phyloP scores from a whole-genome alignment of 768 basidiomycete genomes.

The Leccinum imitatum region DNA sequence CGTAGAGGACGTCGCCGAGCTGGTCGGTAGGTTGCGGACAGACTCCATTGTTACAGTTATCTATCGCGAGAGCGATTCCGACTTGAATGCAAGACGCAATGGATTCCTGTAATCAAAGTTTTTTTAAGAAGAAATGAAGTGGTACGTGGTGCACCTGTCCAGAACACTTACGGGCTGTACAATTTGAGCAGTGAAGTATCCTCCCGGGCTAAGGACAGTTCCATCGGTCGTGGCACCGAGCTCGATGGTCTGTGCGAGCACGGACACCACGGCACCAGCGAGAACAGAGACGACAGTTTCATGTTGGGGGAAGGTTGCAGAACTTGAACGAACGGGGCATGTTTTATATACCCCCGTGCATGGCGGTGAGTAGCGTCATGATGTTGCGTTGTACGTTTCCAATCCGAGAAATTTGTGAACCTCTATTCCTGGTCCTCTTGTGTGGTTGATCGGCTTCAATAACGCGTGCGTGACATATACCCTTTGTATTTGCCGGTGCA shows the following conservation, averaged over 20 bases:
- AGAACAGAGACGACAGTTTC: constrained; percentile 17
- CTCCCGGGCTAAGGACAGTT: constrained; percentile 14
- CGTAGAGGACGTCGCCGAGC: constrained; percentile 30
- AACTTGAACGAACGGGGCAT: not conserved
- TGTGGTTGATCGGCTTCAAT: too few relatives aligned
- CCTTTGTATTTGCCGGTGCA: not conserved
- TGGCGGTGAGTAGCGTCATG: not conserved
- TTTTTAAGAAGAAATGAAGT: not conserved
- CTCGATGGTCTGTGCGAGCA: constrained; percentile 30
- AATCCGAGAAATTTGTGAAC: not conserved
- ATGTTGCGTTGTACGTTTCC: too few relatives aligned
- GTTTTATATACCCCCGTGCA: not conserved
- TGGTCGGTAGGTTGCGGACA: constrained; percentile 23
- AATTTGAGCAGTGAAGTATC: constrained; percentile 21
- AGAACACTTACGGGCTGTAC: constrained; percentile 21
- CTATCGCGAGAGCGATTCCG: constrained; percentile 31
- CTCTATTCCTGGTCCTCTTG: too few relatives aligned
- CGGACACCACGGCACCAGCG: constrained; percentile 5
- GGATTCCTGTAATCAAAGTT: constrained; percentile 14
- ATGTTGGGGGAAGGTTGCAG: constrained; percentile 4
- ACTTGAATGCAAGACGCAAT: constrained; percentile 23
- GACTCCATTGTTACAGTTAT: constrained; percentile 18
- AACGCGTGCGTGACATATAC: too few relatives aligned
- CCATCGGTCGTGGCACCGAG: constrained; percentile 26
- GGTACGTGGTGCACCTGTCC: not conserved